phyloP scores from a whole-genome alignment of 306 rosid species.

The Pachyrhizus erosus region DNA sequence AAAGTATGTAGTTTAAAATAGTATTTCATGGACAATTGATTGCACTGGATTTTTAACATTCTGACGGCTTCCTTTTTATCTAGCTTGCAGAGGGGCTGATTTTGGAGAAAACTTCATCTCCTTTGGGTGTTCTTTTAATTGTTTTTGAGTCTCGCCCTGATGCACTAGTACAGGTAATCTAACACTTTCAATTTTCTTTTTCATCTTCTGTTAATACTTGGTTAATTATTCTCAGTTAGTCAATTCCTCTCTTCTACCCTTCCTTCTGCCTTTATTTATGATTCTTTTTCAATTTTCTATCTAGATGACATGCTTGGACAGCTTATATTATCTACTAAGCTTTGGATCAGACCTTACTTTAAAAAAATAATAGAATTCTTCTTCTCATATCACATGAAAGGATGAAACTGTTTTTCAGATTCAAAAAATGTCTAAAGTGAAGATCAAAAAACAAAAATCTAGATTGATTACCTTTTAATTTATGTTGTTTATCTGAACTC shows the following conservation, averaged over 20 bases:
- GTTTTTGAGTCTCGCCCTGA: slow-evolving; percentile 99
- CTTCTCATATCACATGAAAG: neutral
- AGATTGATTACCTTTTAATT: no score
- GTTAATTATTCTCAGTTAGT: slow-evolving; percentile 14
- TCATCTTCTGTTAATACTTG: neutral
- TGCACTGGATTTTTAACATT: slow-evolving; percentile 34
- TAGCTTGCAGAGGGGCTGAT: slow-evolving; percentile 94
- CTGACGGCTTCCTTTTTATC: slow-evolving; percentile 42
- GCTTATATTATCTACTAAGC: neutral
- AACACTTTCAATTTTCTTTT: slow-evolving; percentile 1
- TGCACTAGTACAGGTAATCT: slow-evolving; percentile 87
- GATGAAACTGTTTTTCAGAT: neutral
- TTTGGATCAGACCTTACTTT: slow-evolving; percentile 14
- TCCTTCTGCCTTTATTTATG: neutral
- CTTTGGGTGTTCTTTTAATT: slow-evolving; percentile 92
- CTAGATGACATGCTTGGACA: slow-evolving; percentile 27
- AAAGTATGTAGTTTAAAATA: neutral
- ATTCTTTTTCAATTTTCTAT: slow-evolving; percentile 20
- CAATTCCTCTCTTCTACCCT: neutral
- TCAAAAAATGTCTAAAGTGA: neutral
- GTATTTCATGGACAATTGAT: slow-evolving; percentile 25
- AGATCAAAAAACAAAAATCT: slow-evolving; percentile 15
- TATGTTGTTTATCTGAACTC: no score
- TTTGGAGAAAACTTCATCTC: slow-evolving; percentile 94
- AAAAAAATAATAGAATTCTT: slow-evolving; percentile 32